Conservation (phyloP, 768 basidiomycete genomes). For the Trametes villosa region DNA sequence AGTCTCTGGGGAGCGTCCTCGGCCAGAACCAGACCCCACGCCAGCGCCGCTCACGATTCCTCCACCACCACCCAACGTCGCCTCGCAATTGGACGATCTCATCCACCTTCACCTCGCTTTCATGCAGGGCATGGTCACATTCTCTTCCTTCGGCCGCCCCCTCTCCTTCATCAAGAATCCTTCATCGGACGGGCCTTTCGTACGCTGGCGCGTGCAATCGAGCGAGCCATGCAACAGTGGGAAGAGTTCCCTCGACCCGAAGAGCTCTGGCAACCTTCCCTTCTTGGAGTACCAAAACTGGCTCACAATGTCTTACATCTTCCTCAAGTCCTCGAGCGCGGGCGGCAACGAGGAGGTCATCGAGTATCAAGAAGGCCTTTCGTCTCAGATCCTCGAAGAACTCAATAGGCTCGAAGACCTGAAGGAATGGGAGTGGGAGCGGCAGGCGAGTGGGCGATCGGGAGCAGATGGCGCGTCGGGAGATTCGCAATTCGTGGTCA, state of each 20-base stretch:
- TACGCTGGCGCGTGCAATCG: background rate
- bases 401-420: background rate
- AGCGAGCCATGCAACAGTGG: background rate
- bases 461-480: background rate
- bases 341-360: background rate
- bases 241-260: background rate
- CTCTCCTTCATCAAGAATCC: background rate
- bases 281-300: background rate
- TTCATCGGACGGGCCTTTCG: background rate
- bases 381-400: background rate
- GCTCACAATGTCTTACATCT: background rate
- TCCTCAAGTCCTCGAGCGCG: background rate
- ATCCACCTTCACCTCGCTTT: background rate
- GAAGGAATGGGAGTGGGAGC: background rate
- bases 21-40: no score
- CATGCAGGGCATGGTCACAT: background rate
- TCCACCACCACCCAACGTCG: background rate
- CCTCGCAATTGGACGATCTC: background rate
- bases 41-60: background rate
- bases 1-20: no score
- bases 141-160: background rate
- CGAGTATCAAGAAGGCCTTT: background rate
- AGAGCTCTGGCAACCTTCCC: background rate
- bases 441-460: background rate
- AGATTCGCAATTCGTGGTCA: background rate